Evolutionary conservation across 2,329 filamentous ascomycete genomes (phyloP), one percentile per base, ranked within the genome.

Genomic region (Verticillium zaregamsianum): DNA sequence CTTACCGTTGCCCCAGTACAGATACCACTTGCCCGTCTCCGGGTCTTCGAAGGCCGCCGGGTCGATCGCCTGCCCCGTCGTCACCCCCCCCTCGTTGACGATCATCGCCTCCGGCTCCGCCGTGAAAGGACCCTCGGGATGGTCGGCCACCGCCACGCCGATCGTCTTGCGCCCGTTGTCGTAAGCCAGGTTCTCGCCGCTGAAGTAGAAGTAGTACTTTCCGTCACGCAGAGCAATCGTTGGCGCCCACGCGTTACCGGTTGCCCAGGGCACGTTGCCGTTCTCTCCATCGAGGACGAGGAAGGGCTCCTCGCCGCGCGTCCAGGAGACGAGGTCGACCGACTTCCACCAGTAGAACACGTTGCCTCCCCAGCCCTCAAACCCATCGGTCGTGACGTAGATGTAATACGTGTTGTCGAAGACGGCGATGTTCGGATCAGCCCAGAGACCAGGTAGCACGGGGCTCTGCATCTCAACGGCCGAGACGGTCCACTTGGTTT

Each of bases 201-300:
- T 81, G 71, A 88, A 89, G 72, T 86, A 88, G 32, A 90, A 83
- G 67, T 87, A 89, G 73, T 84, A 90, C 72, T 86, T 86, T 0
- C 84, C 85, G 62, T 84, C 76, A 58, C 83, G 84, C 57, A 77
- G 73, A 1, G 84, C 84, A 2, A 87, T 87, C 59, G 87, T 86
- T 0, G 87, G 87, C 0, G 87, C 87, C 87, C 87, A 90, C 3
- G 88, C 82, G 66, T 89, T 88, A 63, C 88, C 87, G 1, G 78
- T 81, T 0, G 85, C 86, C 87, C 87, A 90, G 2, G 86, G 85
- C 1, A 90, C 80, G 61, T 88, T 81, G 12, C 79, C 79, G 28
- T 68, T 70, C 0, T 73, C 71, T n/a, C 79, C 79, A 52, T 81
- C 75, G 2, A 82, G 75, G 0, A 73, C 76, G 23, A 82, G 73